A percentile compares a stretch with the other conserved stretches of the same genome.
phyloP scores from a whole-genome alignment of 2,329 filamentous ascomycete species.

The Microdochium nivale region DNA sequence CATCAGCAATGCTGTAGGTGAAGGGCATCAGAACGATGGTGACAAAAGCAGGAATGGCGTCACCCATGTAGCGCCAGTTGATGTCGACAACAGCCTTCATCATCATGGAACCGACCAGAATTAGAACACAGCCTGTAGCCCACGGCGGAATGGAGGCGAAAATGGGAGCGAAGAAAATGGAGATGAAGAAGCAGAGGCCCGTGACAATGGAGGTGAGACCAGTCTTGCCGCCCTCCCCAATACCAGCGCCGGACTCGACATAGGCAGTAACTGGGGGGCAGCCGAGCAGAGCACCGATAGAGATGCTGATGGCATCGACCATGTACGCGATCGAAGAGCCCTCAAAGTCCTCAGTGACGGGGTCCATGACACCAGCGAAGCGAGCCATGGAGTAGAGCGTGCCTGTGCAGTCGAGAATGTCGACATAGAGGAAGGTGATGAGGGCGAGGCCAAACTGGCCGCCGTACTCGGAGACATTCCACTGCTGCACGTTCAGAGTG shows the following conservation, averaged over 20 bases:
- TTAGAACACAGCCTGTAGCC: conserved; percentile 81
- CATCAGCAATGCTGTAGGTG: conserved; percentile 82
- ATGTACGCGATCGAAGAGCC: conserved; percentile 76
- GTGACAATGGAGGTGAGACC: conserved; percentile 74
- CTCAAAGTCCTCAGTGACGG: conserved; percentile 79
- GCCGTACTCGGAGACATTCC: conserved; percentile 59
- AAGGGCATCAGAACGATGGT: conserved; percentile 84
- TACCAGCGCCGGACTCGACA: conserved; percentile 83
- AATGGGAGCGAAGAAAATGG: conserved; percentile 83
- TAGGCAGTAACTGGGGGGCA: conserved; percentile 78
- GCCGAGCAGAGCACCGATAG: conserved; percentile 71
- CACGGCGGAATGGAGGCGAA: conserved; percentile 84
- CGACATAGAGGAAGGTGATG: conserved; percentile 84
- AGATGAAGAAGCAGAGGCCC: conserved; percentile 77
- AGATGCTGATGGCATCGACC: conserved; percentile 71
- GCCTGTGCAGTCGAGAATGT: conserved; percentile 80
- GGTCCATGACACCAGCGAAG: conserved; percentile 72
- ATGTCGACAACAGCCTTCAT: conserved; percentile 68
- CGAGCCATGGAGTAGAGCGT: conserved; percentile 86
- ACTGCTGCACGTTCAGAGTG: conserved; percentile 64
- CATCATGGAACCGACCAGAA: conserved; percentile 87
- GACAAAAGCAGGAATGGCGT: conserved; percentile 76
- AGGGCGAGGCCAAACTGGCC: conserved; percentile 75
- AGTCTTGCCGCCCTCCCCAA: conserved; percentile 78
- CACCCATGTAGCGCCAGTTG: conserved; percentile 82